Conservation (phyloP, 176 grass and related monocot genomes). For the Lolium multiflorum region DNA sequence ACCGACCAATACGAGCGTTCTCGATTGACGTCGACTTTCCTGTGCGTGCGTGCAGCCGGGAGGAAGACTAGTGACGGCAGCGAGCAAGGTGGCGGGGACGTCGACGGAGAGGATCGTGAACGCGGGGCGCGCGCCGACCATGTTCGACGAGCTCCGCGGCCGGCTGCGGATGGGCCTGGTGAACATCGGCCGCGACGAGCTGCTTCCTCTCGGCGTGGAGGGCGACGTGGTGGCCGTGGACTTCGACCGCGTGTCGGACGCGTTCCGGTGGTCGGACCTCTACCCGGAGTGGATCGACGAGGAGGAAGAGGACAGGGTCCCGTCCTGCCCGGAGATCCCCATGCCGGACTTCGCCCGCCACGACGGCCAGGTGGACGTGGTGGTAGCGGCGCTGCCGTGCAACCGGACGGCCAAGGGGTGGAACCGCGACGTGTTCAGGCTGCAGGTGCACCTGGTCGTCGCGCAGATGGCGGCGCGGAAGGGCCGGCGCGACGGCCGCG, state of each 20-base stretch:
- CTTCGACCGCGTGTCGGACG: slow-evolving; percentile 59
- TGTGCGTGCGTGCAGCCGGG: slow-evolving; percentile 42
- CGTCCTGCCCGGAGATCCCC: slow-evolving; percentile 73
- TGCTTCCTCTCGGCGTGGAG: slow-evolving; percentile 54
- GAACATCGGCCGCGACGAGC: slow-evolving; percentile 69
- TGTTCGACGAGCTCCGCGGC: slow-evolving; percentile 62
- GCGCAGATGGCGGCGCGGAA: slow-evolving; percentile 56
- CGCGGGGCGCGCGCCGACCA: slow-evolving; percentile 47
- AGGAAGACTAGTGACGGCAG: not conserved
- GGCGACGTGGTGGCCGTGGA: slow-evolving; percentile 49
- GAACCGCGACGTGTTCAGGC: slow-evolving; percentile 82
- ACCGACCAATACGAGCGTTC: not conserved
- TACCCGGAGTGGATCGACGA: slow-evolving; percentile 97
- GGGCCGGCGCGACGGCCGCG: slow-evolving; percentile 34
- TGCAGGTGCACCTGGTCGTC: slow-evolving; percentile 81
- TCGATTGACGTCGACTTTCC: not conserved
- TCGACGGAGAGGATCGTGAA: slow-evolving; percentile 57
- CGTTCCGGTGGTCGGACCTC: slow-evolving; percentile 74
- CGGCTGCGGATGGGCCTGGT: slow-evolving; percentile 63
- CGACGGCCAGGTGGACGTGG: slow-evolving; percentile 54
- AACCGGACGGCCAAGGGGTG: slow-evolving; percentile 42
- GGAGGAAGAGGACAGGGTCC: slow-evolving; percentile 59
- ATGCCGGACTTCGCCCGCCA: slow-evolving; percentile 68
- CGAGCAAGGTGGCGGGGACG: slow-evolving; percentile 46
- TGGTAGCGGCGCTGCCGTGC: slow-evolving; percentile 79